phyloP scores from a whole-genome alignment of 2,329 filamentous ascomycete species.

The Colletotrichum ledebouriae region DNA sequence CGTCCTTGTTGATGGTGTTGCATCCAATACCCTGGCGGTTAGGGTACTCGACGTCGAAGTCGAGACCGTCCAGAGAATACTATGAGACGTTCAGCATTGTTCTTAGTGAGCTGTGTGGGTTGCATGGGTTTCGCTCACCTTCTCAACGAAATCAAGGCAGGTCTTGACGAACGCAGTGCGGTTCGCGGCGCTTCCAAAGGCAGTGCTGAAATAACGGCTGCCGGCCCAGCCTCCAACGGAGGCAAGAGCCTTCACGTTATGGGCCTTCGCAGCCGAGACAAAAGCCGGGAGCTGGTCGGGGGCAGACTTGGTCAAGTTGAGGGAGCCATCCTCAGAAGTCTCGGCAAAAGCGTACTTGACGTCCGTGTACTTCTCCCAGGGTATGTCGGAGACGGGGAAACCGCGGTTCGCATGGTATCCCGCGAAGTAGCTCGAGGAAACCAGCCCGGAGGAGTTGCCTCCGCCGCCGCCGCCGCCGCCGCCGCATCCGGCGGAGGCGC shows the following conservation, averaged over 20 bases:
- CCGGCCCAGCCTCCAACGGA: slow-evolving; percentile 40
- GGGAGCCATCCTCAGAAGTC: slow-evolving; percentile 19
- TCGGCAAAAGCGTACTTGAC: slow-evolving; percentile 40
- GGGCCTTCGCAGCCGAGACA: slow-evolving; percentile 16
- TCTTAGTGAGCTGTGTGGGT: too few relatives aligned
- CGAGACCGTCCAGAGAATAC: slow-evolving; percentile 38
- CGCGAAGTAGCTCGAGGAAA: slow-evolving; percentile 36
- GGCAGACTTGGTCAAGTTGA: slow-evolving; percentile 34
- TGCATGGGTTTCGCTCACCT: slow-evolving; percentile 23
- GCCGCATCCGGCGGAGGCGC: slow-evolving; percentile 27
- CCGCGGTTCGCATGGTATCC: slow-evolving; percentile 38
- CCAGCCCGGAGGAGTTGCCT: slow-evolving; percentile 17
- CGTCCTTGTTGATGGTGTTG: slow-evolving; percentile 36
- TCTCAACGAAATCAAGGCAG: slow-evolving; percentile 42
- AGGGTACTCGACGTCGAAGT: slow-evolving; percentile 46
- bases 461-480: background rate
- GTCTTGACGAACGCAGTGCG: slow-evolving; percentile 44
- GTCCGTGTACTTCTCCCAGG: slow-evolving; percentile 41
- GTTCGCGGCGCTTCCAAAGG: slow-evolving; percentile 41
- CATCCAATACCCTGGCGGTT: slow-evolving; percentile 40
- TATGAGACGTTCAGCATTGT: background rate
- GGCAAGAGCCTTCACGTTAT: slow-evolving; percentile 36
- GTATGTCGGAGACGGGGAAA: slow-evolving; percentile 19
- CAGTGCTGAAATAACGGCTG: slow-evolving; percentile 33
- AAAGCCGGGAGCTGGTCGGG: slow-evolving; percentile 36